Conservation (phyloP, 2,329 filamentous ascomycete genomes). For the Aspergillus floridensis region DNA sequence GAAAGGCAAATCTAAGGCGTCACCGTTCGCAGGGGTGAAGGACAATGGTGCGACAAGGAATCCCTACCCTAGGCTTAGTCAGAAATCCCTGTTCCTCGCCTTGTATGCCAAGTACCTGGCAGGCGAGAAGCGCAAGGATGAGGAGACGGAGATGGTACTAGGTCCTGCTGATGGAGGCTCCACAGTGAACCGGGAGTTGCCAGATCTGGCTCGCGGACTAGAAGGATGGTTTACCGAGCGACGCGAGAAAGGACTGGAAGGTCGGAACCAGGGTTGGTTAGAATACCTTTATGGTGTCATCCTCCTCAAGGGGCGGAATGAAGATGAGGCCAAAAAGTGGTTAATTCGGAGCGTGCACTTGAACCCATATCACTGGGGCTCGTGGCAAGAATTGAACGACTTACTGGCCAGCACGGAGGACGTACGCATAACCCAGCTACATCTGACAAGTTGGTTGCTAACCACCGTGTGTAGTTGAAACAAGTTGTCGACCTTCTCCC, state of each 20-base stretch:
- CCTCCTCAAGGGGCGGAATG: conserved; percentile 85
- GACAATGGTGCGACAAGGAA: conserved; percentile 32
- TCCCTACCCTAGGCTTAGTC: conserved; percentile 62
- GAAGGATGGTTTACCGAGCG: conserved; percentile 76
- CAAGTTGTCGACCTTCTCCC: conserved; percentile 71
- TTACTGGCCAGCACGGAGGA: conserved; percentile 78
- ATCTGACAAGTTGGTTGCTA: conserved; percentile 14
- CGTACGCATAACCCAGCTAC: conserved; percentile 50
- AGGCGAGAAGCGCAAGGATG: conserved; percentile 92
- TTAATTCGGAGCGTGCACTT: conserved; percentile 84
- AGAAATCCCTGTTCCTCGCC: conserved; percentile 87
- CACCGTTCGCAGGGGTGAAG: conserved; percentile 37
- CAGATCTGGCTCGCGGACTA: conserved; percentile 70
- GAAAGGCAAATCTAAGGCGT: conserved; percentile 62
- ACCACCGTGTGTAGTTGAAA: conserved; percentile 57
- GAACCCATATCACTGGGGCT: conserved; percentile 95
- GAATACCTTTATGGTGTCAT: conserved; percentile 83
- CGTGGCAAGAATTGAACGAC: conserved; percentile 87
- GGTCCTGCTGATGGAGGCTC: conserved; percentile 86
- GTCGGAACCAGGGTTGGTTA: conserved; percentile 81
- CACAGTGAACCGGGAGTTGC: conserved; percentile 80
- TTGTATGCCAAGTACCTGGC: conserved; percentile 90
- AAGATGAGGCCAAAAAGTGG: conserved; percentile 78
- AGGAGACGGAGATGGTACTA: conserved; percentile 96
- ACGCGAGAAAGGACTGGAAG: conserved; percentile 57